Evolutionary conservation across 106 monocot genomes (phyloP).

Genomic region (Phalaenopsis aphrodite): DNA sequence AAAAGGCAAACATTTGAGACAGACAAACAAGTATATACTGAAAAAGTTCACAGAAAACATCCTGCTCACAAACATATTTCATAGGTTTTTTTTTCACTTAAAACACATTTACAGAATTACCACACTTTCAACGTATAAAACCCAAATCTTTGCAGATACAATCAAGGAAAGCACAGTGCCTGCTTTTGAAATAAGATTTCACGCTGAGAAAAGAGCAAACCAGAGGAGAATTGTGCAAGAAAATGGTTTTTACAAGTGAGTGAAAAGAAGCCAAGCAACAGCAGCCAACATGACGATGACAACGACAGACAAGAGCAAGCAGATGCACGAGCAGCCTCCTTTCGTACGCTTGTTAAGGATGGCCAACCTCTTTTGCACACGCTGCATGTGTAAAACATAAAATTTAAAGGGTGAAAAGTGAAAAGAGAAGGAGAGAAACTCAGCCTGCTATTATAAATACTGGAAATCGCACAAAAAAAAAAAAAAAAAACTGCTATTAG

Average conservation of each 20-base stretch:
- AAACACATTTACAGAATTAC: not conserved
- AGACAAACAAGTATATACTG: too few relatives aligned
- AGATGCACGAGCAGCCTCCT: slow-evolving; percentile 69
- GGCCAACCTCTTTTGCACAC: slow-evolving; percentile 76
- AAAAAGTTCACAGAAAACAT: not conserved
- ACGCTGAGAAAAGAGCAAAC: not conserved
- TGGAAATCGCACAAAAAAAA: too few relatives aligned
- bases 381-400: slow-evolving; percentile 24
- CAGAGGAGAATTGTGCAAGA: not conserved
- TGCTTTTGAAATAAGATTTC: not conserved
- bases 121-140: not conserved
- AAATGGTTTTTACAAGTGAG: slow-evolving; percentile 37
- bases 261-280: slow-evolving; percentile 58
- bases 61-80: not conserved
- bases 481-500: too few relatives aligned
- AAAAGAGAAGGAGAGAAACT: too few relatives aligned
- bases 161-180: not conserved
- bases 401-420: not conserved
- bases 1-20: too few relatives aligned
- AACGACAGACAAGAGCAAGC: slow-evolving; percentile 43
- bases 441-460: too few relatives aligned
- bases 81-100: not conserved
- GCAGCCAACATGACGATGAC: slow-evolving; percentile 50
- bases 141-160: not conserved
- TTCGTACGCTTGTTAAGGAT: slow-evolving; percentile 58